Base-by-base conservation (phyloP, 2,329 filamentous ascomycete genomes). In the Neurospora crassa region DNA sequence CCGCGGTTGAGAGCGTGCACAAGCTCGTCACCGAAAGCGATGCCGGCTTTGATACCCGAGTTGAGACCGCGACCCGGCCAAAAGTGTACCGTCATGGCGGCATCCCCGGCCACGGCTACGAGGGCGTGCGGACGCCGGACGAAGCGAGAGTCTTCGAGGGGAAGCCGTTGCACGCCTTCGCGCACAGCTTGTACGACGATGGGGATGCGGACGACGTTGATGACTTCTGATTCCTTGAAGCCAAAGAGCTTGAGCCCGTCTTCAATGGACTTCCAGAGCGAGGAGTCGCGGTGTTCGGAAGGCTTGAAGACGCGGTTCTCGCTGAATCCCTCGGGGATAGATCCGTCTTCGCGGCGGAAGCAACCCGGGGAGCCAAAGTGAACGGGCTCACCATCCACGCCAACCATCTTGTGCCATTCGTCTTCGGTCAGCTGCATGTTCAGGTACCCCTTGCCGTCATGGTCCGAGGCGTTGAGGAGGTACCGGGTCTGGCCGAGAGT, bases 371-470 rank as follows among this genome's bases (percentile, higher is more conserved):
- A 74, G 18, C 79, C 78, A 71, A 81, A 81, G 10, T 79, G 78
- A 40, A 79, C 77, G 0, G 78, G 78, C 43, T 77, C 72, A 0
- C 79, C 80, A 63, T 80, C 77, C 1, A 78, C 70, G 0, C 77
- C 73, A 5, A 79, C 70, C 78, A 80, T 80, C 70, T 78, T 76
- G 68, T 80, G 73, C 78, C 79, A 81, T 59, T 81, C 79, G 16
- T 79, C 77, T 69, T 80, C 78, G 0, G 78, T 80, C 47, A 81
- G 75, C 69, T 80, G 79, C 79, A 81, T 79, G 72, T 81, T 81
- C 67, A 81, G 74, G 69, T 80, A 81, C 0, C 79, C 79, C 47
- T 76, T 71, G 4, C 79, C 78, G 41, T 80, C 78, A 40, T 76
- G 74, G 63, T 80, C 77, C 70, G 79, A 80, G 18, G 80, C 79